These are phyloP conservation scores for Cyberlindnera maclurae DNA, from an alignment of 805 yeast species.

Conservation along the genomic window DNA sequence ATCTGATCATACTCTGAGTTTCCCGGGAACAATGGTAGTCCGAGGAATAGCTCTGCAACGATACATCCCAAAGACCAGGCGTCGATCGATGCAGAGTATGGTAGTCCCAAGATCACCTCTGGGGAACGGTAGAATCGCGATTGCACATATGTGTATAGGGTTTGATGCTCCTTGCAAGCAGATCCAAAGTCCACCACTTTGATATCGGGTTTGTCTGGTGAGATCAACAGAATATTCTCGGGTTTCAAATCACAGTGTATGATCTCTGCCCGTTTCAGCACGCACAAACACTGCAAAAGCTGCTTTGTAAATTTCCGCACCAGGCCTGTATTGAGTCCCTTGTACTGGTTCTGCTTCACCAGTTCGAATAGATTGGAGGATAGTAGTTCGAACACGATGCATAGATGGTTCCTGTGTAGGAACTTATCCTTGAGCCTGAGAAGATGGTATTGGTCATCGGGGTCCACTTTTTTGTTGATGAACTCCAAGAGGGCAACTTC, in stretches of 20 bases:
- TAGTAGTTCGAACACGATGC: slow-evolving; percentile 85
- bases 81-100: slow-evolving; percentile 88
- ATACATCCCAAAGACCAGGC: slow-evolving; percentile 98
- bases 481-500: slow-evolving; percentile 85
- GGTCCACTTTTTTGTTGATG: slow-evolving; percentile 64
- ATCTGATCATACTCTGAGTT: slow-evolving; percentile 89
- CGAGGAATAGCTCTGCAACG: slow-evolving; percentile 82
- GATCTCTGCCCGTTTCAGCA: slow-evolving; percentile 73
- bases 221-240: slow-evolving; percentile 78
- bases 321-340: slow-evolving; percentile 75
- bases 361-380: slow-evolving; percentile 86
- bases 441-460: slow-evolving; percentile 66
- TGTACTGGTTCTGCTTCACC: slow-evolving; percentile 87
- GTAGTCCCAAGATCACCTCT: slow-evolving; percentile 85
- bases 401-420: slow-evolving; percentile 85
- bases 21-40: slow-evolving; percentile 93
- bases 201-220: slow-evolving; percentile 60
- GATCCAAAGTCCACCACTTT: slow-evolving; percentile 95
- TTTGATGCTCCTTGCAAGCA: slow-evolving; percentile 88
- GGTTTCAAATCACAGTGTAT: slow-evolving; percentile 98
- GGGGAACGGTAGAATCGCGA: slow-evolving; percentile 93
- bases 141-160: slow-evolving; percentile 86
- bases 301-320: slow-evolving; percentile 77
- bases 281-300: slow-evolving; percentile 70
- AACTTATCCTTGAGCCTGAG: slow-evolving; percentile 79